These are phyloP conservation scores for Exsudoporus floridanus DNA, from an alignment of 1,284 basidiomycete genomes.

Conservation along the genomic window DNA sequence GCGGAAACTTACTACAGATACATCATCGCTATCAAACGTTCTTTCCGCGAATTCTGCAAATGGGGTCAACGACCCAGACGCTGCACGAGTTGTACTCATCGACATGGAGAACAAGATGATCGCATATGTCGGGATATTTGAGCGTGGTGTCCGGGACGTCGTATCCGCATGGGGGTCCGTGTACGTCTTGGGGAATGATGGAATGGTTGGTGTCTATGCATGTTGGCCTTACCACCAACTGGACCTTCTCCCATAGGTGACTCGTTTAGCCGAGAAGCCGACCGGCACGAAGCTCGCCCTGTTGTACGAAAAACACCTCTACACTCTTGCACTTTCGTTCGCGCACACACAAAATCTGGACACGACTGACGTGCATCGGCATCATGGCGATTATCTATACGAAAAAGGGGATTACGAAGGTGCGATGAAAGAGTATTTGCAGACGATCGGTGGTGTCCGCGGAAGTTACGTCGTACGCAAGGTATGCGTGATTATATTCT, in stretches of 20 bases:
- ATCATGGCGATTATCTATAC: constrained; percentile 93
- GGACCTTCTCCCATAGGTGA: constrained; percentile 46
- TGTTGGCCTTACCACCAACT: neutral
- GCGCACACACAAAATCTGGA: constrained; percentile 78
- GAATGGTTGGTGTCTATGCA: constrained; percentile 50
- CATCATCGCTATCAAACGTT: constrained; percentile 53
- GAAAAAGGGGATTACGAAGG: constrained; percentile 90
- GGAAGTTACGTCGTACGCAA: constrained; percentile 97
- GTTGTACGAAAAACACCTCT: constrained; percentile 76
- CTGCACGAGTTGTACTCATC: constrained; percentile 86
- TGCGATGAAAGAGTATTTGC: constrained; percentile 89
- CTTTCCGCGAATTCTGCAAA: constrained; percentile 66
- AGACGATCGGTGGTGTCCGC: constrained; percentile 87
- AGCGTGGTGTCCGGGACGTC: constrained; percentile 76
- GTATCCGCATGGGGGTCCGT: constrained; percentile 79
- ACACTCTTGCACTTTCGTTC: constrained; percentile 72
- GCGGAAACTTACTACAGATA: constrained; percentile 21
- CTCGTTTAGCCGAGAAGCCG: constrained; percentile 74
- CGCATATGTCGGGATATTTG: constrained; percentile 78
- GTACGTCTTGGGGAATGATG: constrained; percentile 75
- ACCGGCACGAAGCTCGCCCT: constrained; percentile 79
- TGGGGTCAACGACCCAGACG: constrained; percentile 52
- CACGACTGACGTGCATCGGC: constrained; percentile 82
- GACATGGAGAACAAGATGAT: constrained; percentile 94
- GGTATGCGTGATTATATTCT: constrained; percentile 42